Base-by-base conservation (phyloP, 805 yeast species). In the Myxozyma kluyveri region DNA sequence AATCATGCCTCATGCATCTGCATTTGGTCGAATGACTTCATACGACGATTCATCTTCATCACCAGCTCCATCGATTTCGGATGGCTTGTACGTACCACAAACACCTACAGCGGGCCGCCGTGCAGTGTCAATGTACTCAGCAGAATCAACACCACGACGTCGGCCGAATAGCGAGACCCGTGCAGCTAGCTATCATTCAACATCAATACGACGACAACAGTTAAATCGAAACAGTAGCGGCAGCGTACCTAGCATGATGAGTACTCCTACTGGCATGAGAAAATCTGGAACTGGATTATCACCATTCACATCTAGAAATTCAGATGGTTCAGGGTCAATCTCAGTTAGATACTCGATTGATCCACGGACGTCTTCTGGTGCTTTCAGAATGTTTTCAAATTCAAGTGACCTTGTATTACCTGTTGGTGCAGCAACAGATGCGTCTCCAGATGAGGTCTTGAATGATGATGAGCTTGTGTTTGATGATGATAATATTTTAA, bases 261-360 rank as follows among this genome's bases (percentile, higher is more conserved):
- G 33, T 9, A 29, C 33, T 9, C 33, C 33, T 29, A 29, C 33
- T 29, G 12, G 33, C 12, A 9, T 29, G 9, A 9, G 33, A 17
- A 39, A 17, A 39, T 39, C 12, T n/a, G 23, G 18, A 14, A 29
- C 33, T 9, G 33, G 33, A 29, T 29, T 29, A 29, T 29, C 33
- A 14, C 33, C 33, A 14, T 29, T 9, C 14, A 14, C 14, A 24
- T 47, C 59, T 21, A 49, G 59, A 9, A 45, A 51, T 18, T 51
- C 59, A 2, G 59, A 54, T 33, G 59, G 59, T 12, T 51, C 56
- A 18, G 57, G 46, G 14, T 38, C 54, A 21, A 51, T 54, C 23
- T 54, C 59, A 19, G 51, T 54, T 37, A 29, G 59, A 5, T 54
- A 43, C 45, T 51, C 59, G 14, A 38, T 51, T 19, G 54, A 47